Evolutionary conservation across 2,329 filamentous ascomycete genomes (phyloP), one percentile per base, ranked within the genome.

Genomic region (Emergomyces orientalis): DNA sequence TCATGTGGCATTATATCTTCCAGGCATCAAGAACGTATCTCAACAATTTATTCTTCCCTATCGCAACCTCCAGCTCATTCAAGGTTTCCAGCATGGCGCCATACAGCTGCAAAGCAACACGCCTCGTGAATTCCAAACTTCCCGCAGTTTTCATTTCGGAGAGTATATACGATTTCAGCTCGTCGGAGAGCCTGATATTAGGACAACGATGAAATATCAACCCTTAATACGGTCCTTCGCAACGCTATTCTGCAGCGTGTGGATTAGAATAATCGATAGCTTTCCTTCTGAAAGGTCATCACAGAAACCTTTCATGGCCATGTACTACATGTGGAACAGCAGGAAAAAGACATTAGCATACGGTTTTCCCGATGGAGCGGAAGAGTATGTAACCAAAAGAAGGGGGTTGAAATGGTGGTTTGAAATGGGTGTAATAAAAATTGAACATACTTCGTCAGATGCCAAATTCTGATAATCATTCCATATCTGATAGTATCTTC

Each of bases 281-380:
- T 80, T 79, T 0, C 77, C 76, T 65, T 79, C 77, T 25, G 74
- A 73, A 0, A 79, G 67, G 62, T 79, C 77, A 43, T 78, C 77
- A 61, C 71, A 74, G 61, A 77, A 76, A 0, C 77, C 76, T 63
- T 79, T 79, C 39, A 73, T 66, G 0, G 65, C 63, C 1, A 73
- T 69, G 61, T 79, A 79, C 70, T 71, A 7, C 9, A 22, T 9
- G 45, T 25, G 22, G 45, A 49, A 9, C 9, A 1, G 49, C n/a
- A n/a, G 49, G 14, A 17, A 52, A 52, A 25, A 22, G 19, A 9
- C 9, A 49, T 49, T 32, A 52, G 27, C 14, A 52, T 52, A 32
- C 1, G 27, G 25, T 30, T 52, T 8, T 14, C 22, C 17, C 17
- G 49, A 11, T 51, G 47, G 9, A 17, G 4, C 2, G 1, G 27